phyloP scores from a whole-genome alignment of 345 rosid genomes.

The Lumnitzera racemosa region DNA sequence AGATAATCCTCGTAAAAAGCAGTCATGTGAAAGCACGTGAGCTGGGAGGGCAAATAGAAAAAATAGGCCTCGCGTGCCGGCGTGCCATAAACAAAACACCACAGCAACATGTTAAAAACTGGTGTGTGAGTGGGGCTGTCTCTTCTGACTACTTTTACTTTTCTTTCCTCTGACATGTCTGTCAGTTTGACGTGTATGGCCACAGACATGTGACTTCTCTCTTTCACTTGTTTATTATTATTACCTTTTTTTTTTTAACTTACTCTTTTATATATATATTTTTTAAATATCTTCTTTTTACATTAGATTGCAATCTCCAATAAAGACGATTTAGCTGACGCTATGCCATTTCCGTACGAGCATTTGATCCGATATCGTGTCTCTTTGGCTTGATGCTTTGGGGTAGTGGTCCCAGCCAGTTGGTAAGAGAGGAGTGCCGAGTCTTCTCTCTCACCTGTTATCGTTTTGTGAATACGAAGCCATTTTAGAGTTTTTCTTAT shows the following conservation, averaged over 20 bases:
- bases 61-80: conserved; percentile 13
- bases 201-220: conserved; percentile 10
- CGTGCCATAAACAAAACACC: conserved; percentile 4
- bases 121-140: conserved; percentile 1
- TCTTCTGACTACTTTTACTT: conserved; percentile 6
- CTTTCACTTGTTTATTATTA: background rate
- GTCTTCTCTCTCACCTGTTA: too few relatives aligned
- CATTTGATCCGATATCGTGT: conserved; percentile 17
- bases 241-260: background rate
- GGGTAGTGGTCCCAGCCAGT: too few relatives aligned
- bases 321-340: conserved; percentile 19
- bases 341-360: conserved; percentile 20
- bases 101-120: background rate
- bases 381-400: conserved; percentile 4
- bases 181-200: conserved; percentile 8
- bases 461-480: too few relatives aligned
- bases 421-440: too few relatives aligned
- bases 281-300: too few relatives aligned
- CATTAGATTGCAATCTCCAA: background rate
- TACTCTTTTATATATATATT: too few relatives aligned
- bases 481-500: too few relatives aligned
- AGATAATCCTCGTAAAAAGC: conserved; percentile 5
- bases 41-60: background rate
- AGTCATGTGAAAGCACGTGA: conserved; percentile 14
- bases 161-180: conserved; percentile 1